Evolutionary conservation across 1,284 basidiomycete species (phyloP), one percentile per base, ranked within the genome.

Genomic region (Wolfiporia cocos): DNA sequence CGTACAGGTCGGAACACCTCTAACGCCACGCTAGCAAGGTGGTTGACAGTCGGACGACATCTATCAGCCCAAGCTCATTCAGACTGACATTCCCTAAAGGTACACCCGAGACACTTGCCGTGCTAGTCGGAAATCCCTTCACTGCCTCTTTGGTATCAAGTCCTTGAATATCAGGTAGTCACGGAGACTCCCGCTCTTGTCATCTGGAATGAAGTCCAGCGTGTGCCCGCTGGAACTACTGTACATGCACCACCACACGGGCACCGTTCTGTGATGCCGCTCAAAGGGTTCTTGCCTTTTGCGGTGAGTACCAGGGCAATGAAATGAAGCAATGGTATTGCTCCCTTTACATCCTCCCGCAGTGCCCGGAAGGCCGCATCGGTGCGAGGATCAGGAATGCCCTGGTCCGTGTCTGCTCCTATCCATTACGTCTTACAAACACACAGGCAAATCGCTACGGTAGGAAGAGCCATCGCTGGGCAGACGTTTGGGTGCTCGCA

Each of bases 221-320:
- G 15, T 38, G 3, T 22, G 10, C 19, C 17, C 6, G 3, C 34
- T 34, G 20, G 41, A 38, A 11, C 10, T 17, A 18, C 22, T 38
- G n/a, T n/a, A 21, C 10, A 46, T 28, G 5, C 22, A 30, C 44
- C 44, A 46, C 44, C 44, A 46, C 2, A 18, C 7, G n/a, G 38
- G 43, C 11, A 30, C 35, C n/a, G 23, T 31, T 14, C 30, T 28
- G 2, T 15, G 6, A 22, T 29, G 28, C 5, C 9, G 14, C 26
- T 38, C 40, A 26, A 46, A 41, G 11, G 35, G n/a, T 41, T 31
- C n/a, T 41, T 30, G 3, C 39, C 34, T 22, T 33, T 46, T 10
- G 14, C 22, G 20, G 44, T 39, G 7, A 41, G 6, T 6, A 39
- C 20, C 12, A 42, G 6, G 9, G 37, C 40, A 22, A 46, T 17